A percentile compares a stretch with the other conserved stretches of the same genome.
These are phyloP conservation scores for Maudiozyma serrabonitensis DNA, from an alignment of 805 yeast genomes.

Conservation along the genomic window DNA sequence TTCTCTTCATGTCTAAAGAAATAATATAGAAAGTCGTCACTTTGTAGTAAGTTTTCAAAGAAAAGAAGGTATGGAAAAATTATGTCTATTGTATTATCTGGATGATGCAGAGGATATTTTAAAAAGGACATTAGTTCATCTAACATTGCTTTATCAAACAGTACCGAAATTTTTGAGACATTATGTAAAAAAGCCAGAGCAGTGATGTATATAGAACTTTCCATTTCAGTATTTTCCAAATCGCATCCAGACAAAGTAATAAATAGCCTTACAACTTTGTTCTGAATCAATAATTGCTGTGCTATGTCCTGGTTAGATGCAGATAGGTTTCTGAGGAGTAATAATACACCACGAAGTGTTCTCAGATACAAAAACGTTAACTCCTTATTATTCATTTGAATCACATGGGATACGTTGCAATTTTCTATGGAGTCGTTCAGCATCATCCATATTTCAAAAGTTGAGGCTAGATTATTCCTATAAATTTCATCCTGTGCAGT, in stretches of 20 bases:
- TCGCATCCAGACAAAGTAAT: not conserved
- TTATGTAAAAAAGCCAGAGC: constrained; percentile 19
- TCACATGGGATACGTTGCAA: constrained; percentile 1
- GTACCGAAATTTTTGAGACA: constrained; percentile 11
- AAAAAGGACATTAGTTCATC: constrained; percentile 13
- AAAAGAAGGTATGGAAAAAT: constrained; percentile 14
- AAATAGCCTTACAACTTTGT: constrained; percentile 8
- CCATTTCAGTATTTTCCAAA: constrained; percentile 15
- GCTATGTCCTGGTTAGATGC: constrained; percentile 27
- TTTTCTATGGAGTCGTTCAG: constrained; percentile 10
- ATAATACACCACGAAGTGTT: constrained; percentile 36
- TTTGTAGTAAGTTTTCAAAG: constrained; percentile 15
- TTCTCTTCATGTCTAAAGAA: constrained; percentile 15
- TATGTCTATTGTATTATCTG: constrained; percentile 6
- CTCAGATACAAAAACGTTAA: constrained; percentile 23
- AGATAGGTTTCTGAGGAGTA: constrained; percentile 42
- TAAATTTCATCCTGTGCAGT: constrained; percentile 21
- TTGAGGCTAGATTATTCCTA: constrained; percentile 19
- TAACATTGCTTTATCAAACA: constrained; percentile 14
- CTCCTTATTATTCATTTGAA: constrained; percentile 2
- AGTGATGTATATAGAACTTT: constrained; percentile 12
- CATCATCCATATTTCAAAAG: constrained; percentile 22
- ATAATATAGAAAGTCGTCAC: constrained; percentile 19
- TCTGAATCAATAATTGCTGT: constrained; percentile 15
- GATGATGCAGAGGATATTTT: constrained; percentile 13